These are phyloP conservation scores for Agaricales sp. DNA, from an alignment of 1,284 basidiomycete genomes.

Conservation along the genomic window DNA sequence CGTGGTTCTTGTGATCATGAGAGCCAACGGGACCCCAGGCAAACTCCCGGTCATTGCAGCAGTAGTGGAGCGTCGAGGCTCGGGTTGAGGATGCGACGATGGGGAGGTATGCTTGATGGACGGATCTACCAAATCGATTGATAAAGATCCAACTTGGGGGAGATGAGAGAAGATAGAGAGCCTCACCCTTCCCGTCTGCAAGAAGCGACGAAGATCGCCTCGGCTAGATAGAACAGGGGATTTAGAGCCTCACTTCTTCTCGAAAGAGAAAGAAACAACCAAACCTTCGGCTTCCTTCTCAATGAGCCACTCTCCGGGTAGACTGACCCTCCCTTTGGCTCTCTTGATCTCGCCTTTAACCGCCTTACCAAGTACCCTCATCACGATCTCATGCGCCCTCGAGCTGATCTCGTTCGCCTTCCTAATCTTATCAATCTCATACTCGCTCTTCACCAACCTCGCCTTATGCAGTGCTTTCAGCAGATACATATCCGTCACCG, in stretches of 20 bases:
- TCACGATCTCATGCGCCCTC: slow-evolving; percentile 80
- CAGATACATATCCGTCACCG: slow-evolving; percentile 48
- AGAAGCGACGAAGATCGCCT: slow-evolving; percentile 83
- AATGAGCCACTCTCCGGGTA: slow-evolving; percentile 76
- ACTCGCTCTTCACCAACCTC: slow-evolving; percentile 64
- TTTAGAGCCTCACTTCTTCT: neutral
- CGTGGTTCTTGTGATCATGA: slow-evolving; percentile 44
- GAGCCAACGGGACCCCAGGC: slow-evolving; percentile 63
- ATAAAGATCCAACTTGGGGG: neutral
- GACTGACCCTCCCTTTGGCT: slow-evolving; percentile 38
- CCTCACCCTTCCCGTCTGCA: slow-evolving; percentile 77
- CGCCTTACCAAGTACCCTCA: slow-evolving; percentile 77
- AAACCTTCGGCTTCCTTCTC: slow-evolving; percentile 70
- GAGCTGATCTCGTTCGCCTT: slow-evolving; percentile 80
- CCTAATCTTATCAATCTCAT: slow-evolving; percentile 66
- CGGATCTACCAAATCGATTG: slow-evolving; percentile 42
- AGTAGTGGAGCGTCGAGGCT: slow-evolving; percentile 85
- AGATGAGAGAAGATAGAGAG: neutral
- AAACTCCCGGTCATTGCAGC: slow-evolving; percentile 74
- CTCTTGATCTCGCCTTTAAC: slow-evolving; percentile 45
- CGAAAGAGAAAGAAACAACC: neutral
- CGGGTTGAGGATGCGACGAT: slow-evolving; percentile 80
- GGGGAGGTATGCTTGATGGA: slow-evolving; percentile 85
- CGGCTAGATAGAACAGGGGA: slow-evolving; percentile 35
- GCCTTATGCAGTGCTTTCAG: slow-evolving; percentile 68